phyloP scores from a whole-genome alignment of 2,329 filamentous ascomycete genomes.

The Cryphonectria nitschkei region DNA sequence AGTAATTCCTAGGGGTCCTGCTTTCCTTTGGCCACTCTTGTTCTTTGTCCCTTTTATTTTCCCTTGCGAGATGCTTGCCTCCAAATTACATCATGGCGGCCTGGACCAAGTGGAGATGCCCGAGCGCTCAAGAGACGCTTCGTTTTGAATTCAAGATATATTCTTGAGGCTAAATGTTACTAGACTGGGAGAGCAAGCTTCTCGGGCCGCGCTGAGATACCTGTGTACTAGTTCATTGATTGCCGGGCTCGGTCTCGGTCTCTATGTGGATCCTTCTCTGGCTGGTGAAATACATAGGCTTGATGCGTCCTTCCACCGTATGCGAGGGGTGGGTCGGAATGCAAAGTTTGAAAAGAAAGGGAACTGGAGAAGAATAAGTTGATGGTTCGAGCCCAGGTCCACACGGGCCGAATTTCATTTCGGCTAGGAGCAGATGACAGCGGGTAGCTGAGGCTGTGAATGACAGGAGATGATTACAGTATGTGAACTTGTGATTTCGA shows the following conservation, averaged over 20 bases:
- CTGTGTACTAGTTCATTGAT: neutral
- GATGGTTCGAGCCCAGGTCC: neutral
- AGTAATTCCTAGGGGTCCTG: neutral
- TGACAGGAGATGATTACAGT: neutral
- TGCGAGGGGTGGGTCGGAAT: no score
- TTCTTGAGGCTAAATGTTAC: constrained; percentile 9
- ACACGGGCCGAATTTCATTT: neutral
- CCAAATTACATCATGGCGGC: constrained; percentile 16
- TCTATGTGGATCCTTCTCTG: neutral
- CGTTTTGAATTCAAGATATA: constrained; percentile 1
- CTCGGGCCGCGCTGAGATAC: neutral
- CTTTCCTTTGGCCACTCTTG: neutral
- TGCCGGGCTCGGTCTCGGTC: neutral
- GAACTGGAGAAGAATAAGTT: neutral
- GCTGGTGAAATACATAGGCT: no score
- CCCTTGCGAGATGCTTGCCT: neutral
- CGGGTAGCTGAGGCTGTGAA: constrained; percentile 9
- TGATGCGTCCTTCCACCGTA: no score
- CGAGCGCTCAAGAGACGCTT: constrained; percentile 3
- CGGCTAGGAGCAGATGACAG: no score
- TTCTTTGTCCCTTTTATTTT: no score
- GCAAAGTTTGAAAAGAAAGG: neutral
- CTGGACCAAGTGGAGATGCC: constrained; percentile 25
- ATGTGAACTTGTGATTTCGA: neutral
- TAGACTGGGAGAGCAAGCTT: constrained; percentile 11